Base-by-base conservation (phyloP, 768 basidiomycete species). In the Amanita polypyramis region DNA sequence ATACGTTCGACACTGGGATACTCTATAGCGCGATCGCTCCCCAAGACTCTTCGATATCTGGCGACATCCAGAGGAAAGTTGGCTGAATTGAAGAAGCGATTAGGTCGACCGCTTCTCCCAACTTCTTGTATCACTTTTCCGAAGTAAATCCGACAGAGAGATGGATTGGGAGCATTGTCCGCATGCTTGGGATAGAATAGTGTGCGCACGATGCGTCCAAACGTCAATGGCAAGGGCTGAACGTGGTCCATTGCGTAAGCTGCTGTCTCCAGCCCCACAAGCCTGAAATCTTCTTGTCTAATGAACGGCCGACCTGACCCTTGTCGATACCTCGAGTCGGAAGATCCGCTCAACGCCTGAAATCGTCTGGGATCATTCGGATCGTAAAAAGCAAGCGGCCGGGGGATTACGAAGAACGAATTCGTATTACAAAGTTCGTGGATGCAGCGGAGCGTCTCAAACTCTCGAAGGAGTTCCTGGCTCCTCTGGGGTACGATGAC, bases 191-290 rank as follows among this genome's bases (percentile, higher is more conserved):
- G 60, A 49, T 58, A 60, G 47, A 58, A 58, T 10, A 54, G 38
- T 6, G 14, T 35, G 36, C 49, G 51, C 15, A 61, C 54, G 15
- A 33, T 15, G 6, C 41, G 15, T 5, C 49, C 58, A 35, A 48
- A 42, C 2, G 17, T n/a, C 20, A 49, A 49, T 9, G 58, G 58
- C 32, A 63, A 30, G 20, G 55, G 47, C 4, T 45, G 47, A 36
- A 58, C 53, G 21, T 54, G 61, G 39, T 62, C 61, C 62, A 63
- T 63, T 17, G 53, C 59, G 49, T 61, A 63, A n/a, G 52, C 49
- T 17, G 58, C 56, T 23, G 20, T 38, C 15, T 47, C 36, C 21
- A 46, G n/a, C n/a, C 19, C 12, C 11, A 47, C 35, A n/a, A 27
- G n/a, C n/a, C 27, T n/a, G 38, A 47, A 40, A 21, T 47, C 35